A percentile compares a stretch with the other conserved stretches of the same genome.
Evolutionary conservation across 352 stramenopile species (phyloP).

Genomic region (Peronosclerospora sorghi): DNA sequence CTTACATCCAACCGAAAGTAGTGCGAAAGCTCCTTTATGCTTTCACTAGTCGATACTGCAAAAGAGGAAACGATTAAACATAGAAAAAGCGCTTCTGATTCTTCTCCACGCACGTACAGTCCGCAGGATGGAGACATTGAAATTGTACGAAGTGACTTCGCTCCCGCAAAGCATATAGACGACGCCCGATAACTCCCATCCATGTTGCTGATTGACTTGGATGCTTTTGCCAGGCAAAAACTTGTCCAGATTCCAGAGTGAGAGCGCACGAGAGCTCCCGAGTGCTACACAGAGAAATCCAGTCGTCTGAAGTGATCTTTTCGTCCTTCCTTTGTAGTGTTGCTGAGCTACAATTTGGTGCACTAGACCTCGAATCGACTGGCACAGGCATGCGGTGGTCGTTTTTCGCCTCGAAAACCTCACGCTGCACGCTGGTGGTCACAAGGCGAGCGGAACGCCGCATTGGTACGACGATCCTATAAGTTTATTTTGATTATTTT

Average conservation of each 20-base stretch:
- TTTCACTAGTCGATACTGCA: constrained; percentile 31
- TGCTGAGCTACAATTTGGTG: not conserved
- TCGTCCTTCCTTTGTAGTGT: constrained; percentile 4
- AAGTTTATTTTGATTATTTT: no score
- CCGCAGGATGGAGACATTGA: constrained; percentile 50
- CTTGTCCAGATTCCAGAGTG: constrained; percentile 39
- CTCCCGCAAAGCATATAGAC: constrained; percentile 45
- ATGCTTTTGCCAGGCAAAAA: constrained; percentile 31
- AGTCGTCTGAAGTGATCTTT: constrained; percentile 17
- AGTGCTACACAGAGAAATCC: constrained; percentile 27
- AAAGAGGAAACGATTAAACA: not conserved
- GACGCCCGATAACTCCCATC: constrained; percentile 35
- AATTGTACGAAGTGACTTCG: constrained; percentile 26
- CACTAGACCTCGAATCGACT: no score
- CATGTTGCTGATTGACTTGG: constrained; percentile 15
- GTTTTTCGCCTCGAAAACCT: no score
- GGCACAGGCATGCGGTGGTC: no score
- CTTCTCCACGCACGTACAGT: constrained; percentile 20
- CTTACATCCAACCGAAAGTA: constrained; percentile 87
- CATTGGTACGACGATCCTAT: constrained; percentile 10
- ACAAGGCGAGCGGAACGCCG: constrained; percentile 20
- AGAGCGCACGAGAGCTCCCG: constrained; percentile 34
- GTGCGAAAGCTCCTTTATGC: constrained; percentile 36
- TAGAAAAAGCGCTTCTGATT: not conserved
- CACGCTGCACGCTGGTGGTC: no score